Evolutionary conservation across 495 filamentous ascomycete genomes (phyloP), one percentile per base, ranked within the genome.

Genomic region (Aspergillus steynii): DNA sequence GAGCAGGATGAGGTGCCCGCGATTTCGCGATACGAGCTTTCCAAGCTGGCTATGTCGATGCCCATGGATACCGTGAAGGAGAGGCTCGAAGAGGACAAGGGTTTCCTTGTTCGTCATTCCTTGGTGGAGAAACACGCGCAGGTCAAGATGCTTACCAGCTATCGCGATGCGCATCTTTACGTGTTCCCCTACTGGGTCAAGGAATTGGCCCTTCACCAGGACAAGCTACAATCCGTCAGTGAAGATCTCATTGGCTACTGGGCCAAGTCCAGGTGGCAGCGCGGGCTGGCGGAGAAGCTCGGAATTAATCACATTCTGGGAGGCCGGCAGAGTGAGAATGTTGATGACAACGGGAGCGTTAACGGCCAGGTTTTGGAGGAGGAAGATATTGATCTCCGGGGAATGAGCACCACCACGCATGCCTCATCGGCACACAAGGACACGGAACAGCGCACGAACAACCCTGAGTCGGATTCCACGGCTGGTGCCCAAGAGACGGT

Each of bases 171-270:
- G 3, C 93, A 97, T 65, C 86, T 97, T 60, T 99, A 98, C 68
- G 82, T 98, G 64, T 89, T 98, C 63, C 95, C 95, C 0, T 85
- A 87, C 63, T 98, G 96, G 95, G 85, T 96, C 6, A 82, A 93
- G 63, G 86, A 92, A n/a, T 85, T 96, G 67, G 83, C 93, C 29
- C 81, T 81, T 54, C 78, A 77, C 29, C 94, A 98, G 61, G 88
- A 94, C 25, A 85, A 80, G 25, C 83, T 98, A 50, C 89, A 96
- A 55, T 93, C 85, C 47, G 85, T 99, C 56, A 88, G 89, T 55
- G 95, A 99, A 75, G 96, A 98, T 65, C 83, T 97, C 25, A 74
- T 99, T 20, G 94, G 93, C 12, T 96, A 89, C 88, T 96, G 93
- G 93, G 92, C 92, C 12, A 98, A 98, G 71, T 83, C 93, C 1